Evolutionary conservation across 148 eudicot genomes (phyloP).

Genomic region (Cornus suecica): DNA sequence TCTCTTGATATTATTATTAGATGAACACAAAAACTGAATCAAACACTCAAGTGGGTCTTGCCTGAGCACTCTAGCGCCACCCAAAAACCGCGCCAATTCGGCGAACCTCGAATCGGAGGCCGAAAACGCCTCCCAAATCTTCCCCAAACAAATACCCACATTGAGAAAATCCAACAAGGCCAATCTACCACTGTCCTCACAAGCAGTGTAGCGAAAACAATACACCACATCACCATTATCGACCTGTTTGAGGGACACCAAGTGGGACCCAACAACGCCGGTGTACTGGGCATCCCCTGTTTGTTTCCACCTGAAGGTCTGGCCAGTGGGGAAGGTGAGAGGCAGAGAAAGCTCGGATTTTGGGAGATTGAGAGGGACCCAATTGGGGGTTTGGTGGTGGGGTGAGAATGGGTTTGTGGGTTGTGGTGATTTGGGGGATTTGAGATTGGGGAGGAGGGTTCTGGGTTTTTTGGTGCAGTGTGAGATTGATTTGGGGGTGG

Average conservation of each 20-base stretch:
- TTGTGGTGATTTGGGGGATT: conserved; percentile 11
- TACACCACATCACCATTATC: conserved; percentile 52
- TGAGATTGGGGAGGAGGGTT: conserved; percentile 28
- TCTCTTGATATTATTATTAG: conserved; percentile 80
- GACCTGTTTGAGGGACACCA: conserved; percentile 68
- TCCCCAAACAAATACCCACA: conserved; percentile 54
- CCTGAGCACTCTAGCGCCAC: conserved; percentile 87
- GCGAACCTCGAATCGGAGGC: conserved; percentile 66
- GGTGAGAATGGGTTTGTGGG: conserved; percentile 20
- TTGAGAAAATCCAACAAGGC: conserved; percentile 78
- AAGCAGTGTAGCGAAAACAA: conserved; percentile 33
- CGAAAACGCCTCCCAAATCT: conserved; percentile 65
- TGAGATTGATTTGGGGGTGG: conserved; percentile 21
- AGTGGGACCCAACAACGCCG: conserved; percentile 69
- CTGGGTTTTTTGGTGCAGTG: conserved; percentile 34
- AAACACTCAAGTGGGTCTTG: conserved; percentile 93
- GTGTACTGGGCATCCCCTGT: conserved; percentile 64
- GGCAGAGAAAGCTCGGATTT: conserved; percentile 72
- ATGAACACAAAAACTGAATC: conserved; percentile 79
- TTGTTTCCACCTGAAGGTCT: conserved; percentile 90
- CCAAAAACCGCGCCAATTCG: conserved; percentile 51
- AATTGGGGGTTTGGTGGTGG: conserved; percentile 23
- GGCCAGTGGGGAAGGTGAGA: conserved; percentile 92
- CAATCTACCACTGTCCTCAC: conserved; percentile 28
- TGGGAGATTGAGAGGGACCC: conserved; percentile 66